These are phyloP conservation scores for Cordia subcordata DNA, from an alignment of 257 asterid genomes.

Conservation along the genomic window DNA sequence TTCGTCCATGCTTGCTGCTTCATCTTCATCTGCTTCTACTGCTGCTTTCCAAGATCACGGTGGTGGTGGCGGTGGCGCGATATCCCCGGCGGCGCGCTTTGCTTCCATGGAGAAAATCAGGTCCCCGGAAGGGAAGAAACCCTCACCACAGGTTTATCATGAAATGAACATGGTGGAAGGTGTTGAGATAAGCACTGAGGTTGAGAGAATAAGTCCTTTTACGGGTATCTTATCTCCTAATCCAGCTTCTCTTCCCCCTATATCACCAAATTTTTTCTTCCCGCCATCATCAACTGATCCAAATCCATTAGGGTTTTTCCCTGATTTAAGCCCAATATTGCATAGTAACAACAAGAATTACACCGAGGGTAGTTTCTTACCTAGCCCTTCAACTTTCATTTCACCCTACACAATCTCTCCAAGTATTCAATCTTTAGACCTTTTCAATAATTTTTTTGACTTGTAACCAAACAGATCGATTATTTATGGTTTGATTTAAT, in stretches of 20 bases:
- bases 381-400: slow-evolving; percentile 57
- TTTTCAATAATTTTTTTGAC: slow-evolving; percentile 62
- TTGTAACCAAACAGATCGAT: slow-evolving; percentile 11
- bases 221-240: slow-evolving; percentile 83
- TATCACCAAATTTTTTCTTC: slow-evolving; percentile 63
- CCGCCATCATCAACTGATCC: slow-evolving; percentile 52
- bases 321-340: slow-evolving; percentile 72
- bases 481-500: background rate
- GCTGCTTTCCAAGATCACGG: slow-evolving; percentile 23
- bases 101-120: slow-evolving; percentile 63
- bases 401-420: slow-evolving; percentile 79
- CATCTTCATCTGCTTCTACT: slow-evolving; percentile 8
- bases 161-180: slow-evolving; percentile 26
- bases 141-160: slow-evolving; percentile 5
- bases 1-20: slow-evolving; percentile 8
- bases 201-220: slow-evolving; percentile 40
- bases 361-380: slow-evolving; percentile 37
- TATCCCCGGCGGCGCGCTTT: slow-evolving; percentile 83
- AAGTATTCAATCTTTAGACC: slow-evolving; percentile 48
- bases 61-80: slow-evolving; percentile 29
- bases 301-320: slow-evolving; percentile 45
- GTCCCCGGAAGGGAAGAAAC: slow-evolving; percentile 34
- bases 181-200: slow-evolving; percentile 25
- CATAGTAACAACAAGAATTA: slow-evolving; percentile 42
- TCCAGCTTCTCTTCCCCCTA: slow-evolving; percentile 75